These are phyloP conservation scores for Flaveria ramosissima DNA, from an alignment of 129 eudicot genomes.

Conservation along the genomic window DNA sequence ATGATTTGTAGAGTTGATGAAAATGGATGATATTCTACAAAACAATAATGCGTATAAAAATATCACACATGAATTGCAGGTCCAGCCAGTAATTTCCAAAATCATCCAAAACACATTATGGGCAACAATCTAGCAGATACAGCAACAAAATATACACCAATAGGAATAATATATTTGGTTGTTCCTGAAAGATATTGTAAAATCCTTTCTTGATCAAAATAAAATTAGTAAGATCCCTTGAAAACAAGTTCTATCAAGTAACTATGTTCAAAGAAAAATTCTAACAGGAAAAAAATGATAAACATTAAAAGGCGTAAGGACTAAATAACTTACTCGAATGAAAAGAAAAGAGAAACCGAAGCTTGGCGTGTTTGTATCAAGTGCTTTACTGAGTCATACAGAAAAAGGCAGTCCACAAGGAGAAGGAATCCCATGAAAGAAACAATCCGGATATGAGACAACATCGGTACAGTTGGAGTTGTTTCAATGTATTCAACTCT, in stretches of 20 bases:
- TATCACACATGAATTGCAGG: neutral
- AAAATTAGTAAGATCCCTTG: neutral
- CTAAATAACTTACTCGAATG: conserved; percentile 76
- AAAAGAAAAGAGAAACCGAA: conserved; percentile 91
- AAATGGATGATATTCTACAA: neutral
- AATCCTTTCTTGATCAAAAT: conserved; percentile 1
- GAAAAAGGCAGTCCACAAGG: conserved; percentile 75
- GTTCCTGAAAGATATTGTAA: neutral
- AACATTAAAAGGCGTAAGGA: neutral
- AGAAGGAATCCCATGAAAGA: conserved; percentile 98
- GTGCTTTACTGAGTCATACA: conserved; percentile 67
- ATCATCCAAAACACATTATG: neutral
- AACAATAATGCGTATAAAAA: neutral
- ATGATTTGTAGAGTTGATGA: neutral
- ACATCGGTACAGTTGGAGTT: conserved; percentile 80
- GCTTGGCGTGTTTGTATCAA: conserved; percentile 86
- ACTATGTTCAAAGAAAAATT: neutral
- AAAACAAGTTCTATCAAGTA: neutral
- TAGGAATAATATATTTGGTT: neutral
- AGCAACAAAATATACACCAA: neutral
- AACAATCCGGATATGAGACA: conserved; percentile 86
- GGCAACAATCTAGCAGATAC: conserved; percentile 12
- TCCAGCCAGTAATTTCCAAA: conserved; percentile 2
- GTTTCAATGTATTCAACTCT: conserved; percentile 98
- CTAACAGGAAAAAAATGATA: neutral